These are phyloP conservation scores for Gentiana dahurica DNA, from an alignment of 257 asterid species.

Conservation along the genomic window DNA sequence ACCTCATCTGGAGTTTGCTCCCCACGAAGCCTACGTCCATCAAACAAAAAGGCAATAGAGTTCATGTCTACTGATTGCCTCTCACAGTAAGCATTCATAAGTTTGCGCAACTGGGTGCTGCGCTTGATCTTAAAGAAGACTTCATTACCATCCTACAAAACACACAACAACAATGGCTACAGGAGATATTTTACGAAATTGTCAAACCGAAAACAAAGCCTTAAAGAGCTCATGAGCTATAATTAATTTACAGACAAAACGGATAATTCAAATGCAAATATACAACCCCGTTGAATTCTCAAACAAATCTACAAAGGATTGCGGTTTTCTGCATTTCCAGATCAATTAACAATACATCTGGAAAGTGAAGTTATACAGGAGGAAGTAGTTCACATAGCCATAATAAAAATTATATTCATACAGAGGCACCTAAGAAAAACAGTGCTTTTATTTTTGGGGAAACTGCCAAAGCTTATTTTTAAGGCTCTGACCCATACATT, in stretches of 20 bases:
- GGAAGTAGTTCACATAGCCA: too few species aligned
- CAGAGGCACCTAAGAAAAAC: too few species aligned
- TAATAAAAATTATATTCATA: too few species aligned
- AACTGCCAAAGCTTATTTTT: background rate
- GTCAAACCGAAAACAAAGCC: too few species aligned
- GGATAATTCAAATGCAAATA: background rate
- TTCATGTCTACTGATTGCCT: conserved; percentile 43
- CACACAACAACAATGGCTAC: background rate
- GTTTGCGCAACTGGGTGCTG: conserved; percentile 57
- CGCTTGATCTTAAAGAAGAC: conserved; percentile 58
- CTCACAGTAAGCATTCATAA: conserved; percentile 70
- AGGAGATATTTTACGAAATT: too few species aligned
- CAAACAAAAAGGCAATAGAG: conserved; percentile 53
- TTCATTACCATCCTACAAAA: conserved; percentile 25
- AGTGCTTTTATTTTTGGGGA: too few species aligned
- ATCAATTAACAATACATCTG: too few species aligned
- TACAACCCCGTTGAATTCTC: background rate
- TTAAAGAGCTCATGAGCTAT: too few species aligned
- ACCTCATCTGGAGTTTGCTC: conserved; percentile 73
- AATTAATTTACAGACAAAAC: too few species aligned
- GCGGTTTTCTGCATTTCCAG: too few species aligned
- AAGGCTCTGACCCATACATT: background rate
- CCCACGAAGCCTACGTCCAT: conserved; percentile 44
- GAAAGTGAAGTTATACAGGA: too few species aligned
- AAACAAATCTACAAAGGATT: background rate